These are phyloP conservation scores for Parathielavia appendiculata DNA, from an alignment of 495 filamentous ascomycete species.

Conservation along the genomic window DNA sequence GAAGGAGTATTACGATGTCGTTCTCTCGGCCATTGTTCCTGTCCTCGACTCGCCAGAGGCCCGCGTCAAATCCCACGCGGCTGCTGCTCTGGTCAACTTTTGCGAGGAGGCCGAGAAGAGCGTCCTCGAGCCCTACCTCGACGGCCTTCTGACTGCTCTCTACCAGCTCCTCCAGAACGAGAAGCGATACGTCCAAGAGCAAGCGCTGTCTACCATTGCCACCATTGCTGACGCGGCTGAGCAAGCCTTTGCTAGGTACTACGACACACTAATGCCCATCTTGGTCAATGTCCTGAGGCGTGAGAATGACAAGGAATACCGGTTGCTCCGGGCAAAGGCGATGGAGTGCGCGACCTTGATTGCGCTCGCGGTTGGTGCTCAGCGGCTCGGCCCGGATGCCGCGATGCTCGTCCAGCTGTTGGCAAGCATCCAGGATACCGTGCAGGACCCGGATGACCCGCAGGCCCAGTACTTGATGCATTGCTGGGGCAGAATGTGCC, in stretches of 20 bases:
- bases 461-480: constrained; percentile 96
- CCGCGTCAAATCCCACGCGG: constrained; percentile 93
- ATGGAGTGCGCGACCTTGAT: constrained; percentile 99
- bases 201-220: constrained; percentile 95
- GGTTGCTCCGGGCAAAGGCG: constrained; percentile 88
- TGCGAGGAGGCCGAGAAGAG: constrained; percentile 96
- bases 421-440: constrained; percentile 77
- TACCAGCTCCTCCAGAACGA: constrained; percentile 79
- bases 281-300: constrained; percentile 82
- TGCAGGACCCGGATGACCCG: constrained; percentile 89
- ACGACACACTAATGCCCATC: constrained; percentile 89
- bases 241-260: constrained; percentile 92
- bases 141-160: constrained; percentile 74
- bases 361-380: constrained; percentile 89
- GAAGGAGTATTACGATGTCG: constrained; percentile 80
- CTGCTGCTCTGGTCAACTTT: constrained; percentile 96
- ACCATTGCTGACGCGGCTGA: constrained; percentile 98
- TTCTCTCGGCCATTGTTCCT: constrained; percentile 85
- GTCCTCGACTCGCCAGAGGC: constrained; percentile 87
- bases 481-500: constrained; percentile 99
- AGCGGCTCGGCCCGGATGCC: constrained; percentile 83
- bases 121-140: constrained; percentile 89
- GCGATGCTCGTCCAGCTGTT: constrained; percentile 78
- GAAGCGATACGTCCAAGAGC: constrained; percentile 96
- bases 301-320: constrained; percentile 86